phyloP scores from a whole-genome alignment of 1,139 yeast genomes.

The Yamadazyma mexicana region DNA sequence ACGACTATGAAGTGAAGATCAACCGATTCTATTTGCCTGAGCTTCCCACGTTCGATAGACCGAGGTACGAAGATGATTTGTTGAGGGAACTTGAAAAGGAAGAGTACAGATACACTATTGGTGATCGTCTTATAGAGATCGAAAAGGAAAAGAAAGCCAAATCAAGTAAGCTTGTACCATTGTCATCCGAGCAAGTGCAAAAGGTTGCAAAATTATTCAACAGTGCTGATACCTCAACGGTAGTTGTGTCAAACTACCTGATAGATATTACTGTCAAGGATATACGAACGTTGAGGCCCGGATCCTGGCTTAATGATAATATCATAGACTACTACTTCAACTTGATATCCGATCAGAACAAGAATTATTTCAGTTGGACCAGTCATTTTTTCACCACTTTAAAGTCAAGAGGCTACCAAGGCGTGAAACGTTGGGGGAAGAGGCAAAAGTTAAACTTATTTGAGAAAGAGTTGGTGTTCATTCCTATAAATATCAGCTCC shows the following conservation, averaged over 20 bases:
- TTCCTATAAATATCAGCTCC: slow-evolving; percentile 80
- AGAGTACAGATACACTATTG: slow-evolving; percentile 18
- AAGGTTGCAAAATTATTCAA: slow-evolving; percentile 21
- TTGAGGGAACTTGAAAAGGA: not conserved
- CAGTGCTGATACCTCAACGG: slow-evolving; percentile 14
- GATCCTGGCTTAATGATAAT: slow-evolving; percentile 88
- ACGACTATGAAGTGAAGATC: slow-evolving; percentile 15
- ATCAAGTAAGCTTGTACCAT: slow-evolving; percentile 14
- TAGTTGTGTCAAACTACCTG: slow-evolving; percentile 30
- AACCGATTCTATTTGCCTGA: slow-evolving; percentile 16
- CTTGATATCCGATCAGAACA: slow-evolving; percentile 45
- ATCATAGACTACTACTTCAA: slow-evolving; percentile 81
- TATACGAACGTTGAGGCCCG: slow-evolving; percentile 65
- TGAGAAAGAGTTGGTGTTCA: slow-evolving; percentile 62
- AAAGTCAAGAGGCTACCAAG: slow-evolving; percentile 68
- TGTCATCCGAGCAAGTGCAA: slow-evolving; percentile 18
- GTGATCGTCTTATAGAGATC: slow-evolving; percentile 16
- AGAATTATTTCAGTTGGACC: slow-evolving; percentile 68
- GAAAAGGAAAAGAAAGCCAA: slow-evolving; percentile 19
- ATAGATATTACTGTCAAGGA: slow-evolving; percentile 70
- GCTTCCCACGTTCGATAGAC: slow-evolving; percentile 5
- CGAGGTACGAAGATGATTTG: not conserved
- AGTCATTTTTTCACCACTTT: slow-evolving; percentile 84
- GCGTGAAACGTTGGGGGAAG: slow-evolving; percentile 89
- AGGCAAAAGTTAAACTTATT: slow-evolving; percentile 73